Conservation (phyloP, 495 filamentous ascomycete species). For the Podospora conica region DNA sequence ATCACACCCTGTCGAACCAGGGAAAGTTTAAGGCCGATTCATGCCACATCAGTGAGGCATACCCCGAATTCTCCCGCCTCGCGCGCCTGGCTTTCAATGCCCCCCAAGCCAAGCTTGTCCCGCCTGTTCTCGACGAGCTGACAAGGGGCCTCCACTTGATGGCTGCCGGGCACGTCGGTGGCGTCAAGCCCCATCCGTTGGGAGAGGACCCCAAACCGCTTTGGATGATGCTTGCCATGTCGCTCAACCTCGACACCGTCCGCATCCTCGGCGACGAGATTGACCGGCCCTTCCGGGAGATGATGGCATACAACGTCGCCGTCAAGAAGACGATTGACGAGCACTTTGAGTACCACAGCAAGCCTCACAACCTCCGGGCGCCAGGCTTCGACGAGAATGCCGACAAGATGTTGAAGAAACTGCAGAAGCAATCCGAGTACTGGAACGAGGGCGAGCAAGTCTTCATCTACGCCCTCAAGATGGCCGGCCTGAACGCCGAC, state of each 20-base stretch:
- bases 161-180: too few species aligned
- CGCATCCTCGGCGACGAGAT: not conserved
- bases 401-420: not conserved
- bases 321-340: not conserved
- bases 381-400: not conserved
- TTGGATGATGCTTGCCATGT: not conserved
- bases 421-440: not conserved
- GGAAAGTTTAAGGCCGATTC: constrained; percentile 1
- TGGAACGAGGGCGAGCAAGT: not conserved
- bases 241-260: not conserved
- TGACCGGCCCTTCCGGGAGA: not conserved
- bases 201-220: not conserved
- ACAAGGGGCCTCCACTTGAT: not conserved
- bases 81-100: not conserved
- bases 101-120: not conserved
- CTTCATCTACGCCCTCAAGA: not conserved
- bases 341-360: not conserved
- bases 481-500: not conserved
- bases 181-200: not conserved
- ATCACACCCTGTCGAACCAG: not conserved
- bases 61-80: not conserved
- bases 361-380: not conserved
- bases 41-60: not conserved
- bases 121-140: not conserved
- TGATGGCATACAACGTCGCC: not conserved